A percentile compares a stretch with the other conserved stretches of the same genome.
These are phyloP conservation scores for Lodderomyces margitis DNA, from an alignment of 1,139 yeast genomes.

Conservation along the genomic window DNA sequence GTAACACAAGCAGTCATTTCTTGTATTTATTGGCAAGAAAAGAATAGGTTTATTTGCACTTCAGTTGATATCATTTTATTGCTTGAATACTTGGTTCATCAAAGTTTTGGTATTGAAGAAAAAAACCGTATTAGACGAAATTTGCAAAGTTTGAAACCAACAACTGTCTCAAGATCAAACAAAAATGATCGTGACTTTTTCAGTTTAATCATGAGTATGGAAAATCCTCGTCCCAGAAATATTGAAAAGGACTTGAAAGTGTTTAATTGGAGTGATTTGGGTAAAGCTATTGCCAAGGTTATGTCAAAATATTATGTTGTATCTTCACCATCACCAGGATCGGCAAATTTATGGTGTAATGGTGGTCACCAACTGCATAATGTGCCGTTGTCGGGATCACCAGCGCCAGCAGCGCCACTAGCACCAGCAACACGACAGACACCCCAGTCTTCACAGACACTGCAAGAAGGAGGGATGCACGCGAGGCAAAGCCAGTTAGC, in stretches of 20 bases:
- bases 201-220: constrained; percentile 60
- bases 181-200: constrained; percentile 50
- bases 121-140: constrained; percentile 70
- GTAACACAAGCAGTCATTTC: constrained; percentile 43
- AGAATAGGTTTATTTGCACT: constrained; percentile 53
- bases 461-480: no score
- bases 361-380: not conserved
- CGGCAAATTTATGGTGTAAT: not conserved
- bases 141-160: constrained; percentile 63
- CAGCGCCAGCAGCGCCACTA: not conserved
- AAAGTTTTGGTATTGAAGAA: constrained; percentile 62
- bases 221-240: constrained; percentile 66
- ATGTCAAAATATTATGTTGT: constrained; percentile 52
- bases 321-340: constrained; percentile 4
- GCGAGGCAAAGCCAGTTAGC: not conserved
- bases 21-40: constrained; percentile 62
- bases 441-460: no score
- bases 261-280: constrained; percentile 56
- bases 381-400: not conserved
- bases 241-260: constrained; percentile 75
- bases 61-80: constrained; percentile 63
- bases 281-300: constrained; percentile 58
- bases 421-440: not conserved
- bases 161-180: constrained; percentile 54
- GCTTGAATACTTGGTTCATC: constrained; percentile 56